Evolutionary conservation across 179 eudicot species (phyloP).

Genomic region (Camellia oleifera): DNA sequence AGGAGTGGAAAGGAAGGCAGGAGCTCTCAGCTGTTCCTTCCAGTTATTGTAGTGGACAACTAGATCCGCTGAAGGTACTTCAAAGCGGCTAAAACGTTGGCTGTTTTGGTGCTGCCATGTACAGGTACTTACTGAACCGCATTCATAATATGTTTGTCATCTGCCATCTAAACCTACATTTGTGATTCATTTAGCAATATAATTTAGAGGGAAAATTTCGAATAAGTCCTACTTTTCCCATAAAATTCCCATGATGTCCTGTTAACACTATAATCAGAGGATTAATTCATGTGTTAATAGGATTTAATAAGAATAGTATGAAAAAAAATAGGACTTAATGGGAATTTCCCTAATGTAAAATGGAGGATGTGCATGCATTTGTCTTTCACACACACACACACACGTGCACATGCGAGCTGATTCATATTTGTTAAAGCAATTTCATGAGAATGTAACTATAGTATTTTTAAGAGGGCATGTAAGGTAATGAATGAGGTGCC

Average conservation of each 20-base stretch:
- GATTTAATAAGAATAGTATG: no score
- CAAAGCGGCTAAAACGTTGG: constrained; percentile 31
- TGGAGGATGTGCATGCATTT: background rate
- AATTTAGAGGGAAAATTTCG: no score
- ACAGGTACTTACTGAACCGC: constrained; percentile 44
- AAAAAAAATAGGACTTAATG: no score
- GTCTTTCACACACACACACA: no score
- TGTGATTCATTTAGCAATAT: constrained; percentile 3
- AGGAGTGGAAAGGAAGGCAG: constrained; percentile 38
- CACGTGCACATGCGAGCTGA: no score
- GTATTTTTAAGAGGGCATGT: background rate
- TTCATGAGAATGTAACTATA: no score
- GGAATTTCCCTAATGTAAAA: background rate
- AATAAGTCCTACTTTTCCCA: no score
- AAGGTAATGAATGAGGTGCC: background rate
- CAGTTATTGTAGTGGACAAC: constrained; percentile 86
- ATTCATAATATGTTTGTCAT: background rate
- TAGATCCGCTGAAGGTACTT: constrained; percentile 69
- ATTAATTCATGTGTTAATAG: no score
- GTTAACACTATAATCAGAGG: no score
- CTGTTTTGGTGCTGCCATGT: constrained; percentile 32
- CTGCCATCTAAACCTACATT: constrained; percentile 6
- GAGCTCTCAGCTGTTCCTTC: constrained; percentile 72
- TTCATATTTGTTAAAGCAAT: no score
- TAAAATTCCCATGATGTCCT: no score